These are phyloP conservation scores for Aspergillus brunneoviolaceus DNA, from an alignment of 2,329 filamentous ascomycete genomes.

Conservation along the genomic window DNA sequence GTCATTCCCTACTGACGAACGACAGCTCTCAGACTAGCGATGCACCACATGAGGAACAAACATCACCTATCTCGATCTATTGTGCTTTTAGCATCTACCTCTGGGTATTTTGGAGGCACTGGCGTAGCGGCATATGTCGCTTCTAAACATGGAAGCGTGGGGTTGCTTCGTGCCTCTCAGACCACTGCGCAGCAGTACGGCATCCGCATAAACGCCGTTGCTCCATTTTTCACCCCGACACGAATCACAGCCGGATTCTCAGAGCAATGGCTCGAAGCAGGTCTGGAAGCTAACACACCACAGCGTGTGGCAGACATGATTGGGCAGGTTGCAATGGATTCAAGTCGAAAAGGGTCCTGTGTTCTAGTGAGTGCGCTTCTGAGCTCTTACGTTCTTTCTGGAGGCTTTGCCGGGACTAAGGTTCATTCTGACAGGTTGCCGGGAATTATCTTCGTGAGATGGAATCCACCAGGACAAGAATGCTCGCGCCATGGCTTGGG, in stretches of 20 bases:
- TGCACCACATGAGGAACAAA: constrained; percentile 26
- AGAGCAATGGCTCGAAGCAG: constrained; percentile 38
- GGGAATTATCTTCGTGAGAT: constrained; percentile 23
- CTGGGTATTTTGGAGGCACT: constrained; percentile 47
- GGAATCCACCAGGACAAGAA: constrained; percentile 13
- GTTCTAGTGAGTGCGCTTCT: constrained; percentile 22
- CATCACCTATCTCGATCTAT: constrained; percentile 36
- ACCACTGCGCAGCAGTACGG: constrained; percentile 32
- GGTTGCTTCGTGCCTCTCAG: constrained; percentile 42
- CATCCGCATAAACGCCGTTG: constrained; percentile 48
- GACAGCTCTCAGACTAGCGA: constrained; percentile 33
- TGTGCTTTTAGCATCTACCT: constrained; percentile 44
- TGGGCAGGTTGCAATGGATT: constrained; percentile 38
- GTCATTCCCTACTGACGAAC: background rate
- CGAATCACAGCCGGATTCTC: constrained; percentile 44
- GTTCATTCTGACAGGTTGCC: constrained; percentile 17
- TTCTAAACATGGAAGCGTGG: constrained; percentile 46
- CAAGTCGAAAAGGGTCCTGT: constrained; percentile 26
- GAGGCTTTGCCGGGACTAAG: background rate
- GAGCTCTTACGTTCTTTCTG: background rate
- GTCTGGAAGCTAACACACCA: constrained; percentile 44
- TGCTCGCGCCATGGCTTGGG: constrained; percentile 21
- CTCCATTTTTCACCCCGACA: constrained; percentile 51
- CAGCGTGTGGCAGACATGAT: constrained; percentile 47
- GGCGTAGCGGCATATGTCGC: constrained; percentile 46